phyloP scores from a whole-genome alignment of 495 filamentous ascomycete species.

The Chaetomium fimeti region DNA sequence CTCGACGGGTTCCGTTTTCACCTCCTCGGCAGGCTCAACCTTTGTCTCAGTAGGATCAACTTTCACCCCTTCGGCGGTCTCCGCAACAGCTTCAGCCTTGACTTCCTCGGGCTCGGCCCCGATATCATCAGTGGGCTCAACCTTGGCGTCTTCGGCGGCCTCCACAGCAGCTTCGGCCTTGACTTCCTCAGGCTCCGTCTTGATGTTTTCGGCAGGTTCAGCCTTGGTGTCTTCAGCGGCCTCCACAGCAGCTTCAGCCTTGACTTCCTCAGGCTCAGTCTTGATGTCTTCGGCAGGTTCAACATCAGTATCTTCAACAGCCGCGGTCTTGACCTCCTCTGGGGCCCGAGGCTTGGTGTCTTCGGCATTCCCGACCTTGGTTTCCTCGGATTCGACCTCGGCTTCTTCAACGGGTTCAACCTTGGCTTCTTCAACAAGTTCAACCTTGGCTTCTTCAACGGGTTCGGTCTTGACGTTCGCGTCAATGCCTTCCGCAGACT shows the following conservation, averaged over 20 bases:
- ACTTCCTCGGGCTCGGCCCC: not conserved
- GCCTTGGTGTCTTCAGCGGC: not conserved
- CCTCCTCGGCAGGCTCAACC: constrained; percentile 1
- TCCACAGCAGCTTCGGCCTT: not conserved
- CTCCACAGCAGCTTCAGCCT: not conserved
- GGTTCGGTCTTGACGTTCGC: too few relatives aligned
- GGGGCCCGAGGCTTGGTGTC: not conserved
- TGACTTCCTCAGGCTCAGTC: not conserved
- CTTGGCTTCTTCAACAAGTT: not conserved
- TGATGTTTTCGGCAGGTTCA: not conserved
- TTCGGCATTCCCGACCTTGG: not conserved
- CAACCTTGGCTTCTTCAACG: not conserved
- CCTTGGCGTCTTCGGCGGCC: not conserved
- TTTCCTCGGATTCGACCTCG: not conserved
- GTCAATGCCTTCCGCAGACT: constrained; percentile 2
- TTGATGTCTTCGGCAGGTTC: not conserved
- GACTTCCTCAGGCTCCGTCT: not conserved
- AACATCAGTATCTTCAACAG: not conserved
- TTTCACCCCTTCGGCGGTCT: not conserved
- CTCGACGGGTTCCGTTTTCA: constrained; percentile 11
- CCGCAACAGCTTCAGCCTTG: not conserved
- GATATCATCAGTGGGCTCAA: not conserved
- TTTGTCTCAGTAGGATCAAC: not conserved
- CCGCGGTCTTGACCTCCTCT: not conserved
- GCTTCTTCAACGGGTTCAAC: not conserved